Conservation (phyloP, 805 yeast genomes). For the Zygoascus bituminiphila region DNA sequence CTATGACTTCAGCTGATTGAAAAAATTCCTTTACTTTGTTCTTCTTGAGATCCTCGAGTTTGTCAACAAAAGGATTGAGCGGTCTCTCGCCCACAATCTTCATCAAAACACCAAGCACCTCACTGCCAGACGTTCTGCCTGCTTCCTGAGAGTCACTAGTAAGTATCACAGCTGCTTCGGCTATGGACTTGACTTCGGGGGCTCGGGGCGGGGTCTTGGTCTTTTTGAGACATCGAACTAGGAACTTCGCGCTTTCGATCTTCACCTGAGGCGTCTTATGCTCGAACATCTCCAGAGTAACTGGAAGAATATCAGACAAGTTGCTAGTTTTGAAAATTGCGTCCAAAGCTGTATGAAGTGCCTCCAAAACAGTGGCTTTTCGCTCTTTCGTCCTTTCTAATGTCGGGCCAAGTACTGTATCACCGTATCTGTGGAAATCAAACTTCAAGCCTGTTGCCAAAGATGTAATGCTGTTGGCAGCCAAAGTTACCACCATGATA, state of each 20-base stretch:
- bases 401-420: slow-evolving; percentile 48
- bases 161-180: slow-evolving; percentile 50
- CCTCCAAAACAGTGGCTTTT: slow-evolving; percentile 67
- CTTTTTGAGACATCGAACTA: slow-evolving; percentile 53
- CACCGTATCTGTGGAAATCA: slow-evolving; percentile 47
- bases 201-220: slow-evolving; percentile 42
- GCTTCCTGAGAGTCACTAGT: slow-evolving; percentile 79
- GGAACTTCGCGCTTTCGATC: slow-evolving; percentile 57
- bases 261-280: slow-evolving; percentile 81
- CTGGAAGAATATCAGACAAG: slow-evolving; percentile 50
- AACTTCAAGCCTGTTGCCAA: slow-evolving; percentile 59
- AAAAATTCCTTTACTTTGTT: slow-evolving; percentile 55
- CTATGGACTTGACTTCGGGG: slow-evolving; percentile 48
- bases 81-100: slow-evolving; percentile 73
- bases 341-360: slow-evolving; percentile 59
- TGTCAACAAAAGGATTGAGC: slow-evolving; percentile 49
- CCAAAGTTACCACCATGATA: slow-evolving; percentile 71
- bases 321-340: slow-evolving; percentile 48
- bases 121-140: slow-evolving; percentile 69
- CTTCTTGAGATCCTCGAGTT: slow-evolving; percentile 69
- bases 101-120: slow-evolving; percentile 71
- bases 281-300: slow-evolving; percentile 47
- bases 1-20: slow-evolving; percentile 48
- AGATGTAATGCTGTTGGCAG: slow-evolving; percentile 56
- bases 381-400: slow-evolving; percentile 84